Base-by-base conservation (phyloP, 2,329 filamentous ascomycete genomes). In the Ophiostoma himal-ulmi region DNA sequence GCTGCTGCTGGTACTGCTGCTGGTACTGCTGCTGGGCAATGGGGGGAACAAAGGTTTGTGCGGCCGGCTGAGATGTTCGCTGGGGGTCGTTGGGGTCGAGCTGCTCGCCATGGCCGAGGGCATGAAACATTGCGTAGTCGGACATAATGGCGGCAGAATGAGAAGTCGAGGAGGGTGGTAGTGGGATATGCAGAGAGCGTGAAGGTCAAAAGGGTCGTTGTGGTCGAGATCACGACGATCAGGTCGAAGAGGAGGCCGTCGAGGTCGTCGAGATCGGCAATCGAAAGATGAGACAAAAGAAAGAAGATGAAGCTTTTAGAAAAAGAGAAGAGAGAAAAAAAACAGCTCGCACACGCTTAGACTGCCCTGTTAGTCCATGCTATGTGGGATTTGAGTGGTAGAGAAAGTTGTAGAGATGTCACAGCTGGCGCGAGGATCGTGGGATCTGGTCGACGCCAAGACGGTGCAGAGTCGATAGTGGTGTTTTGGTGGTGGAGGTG, bases 1-100 rank as follows among this genome's bases (percentile, higher is more conserved):
- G 67, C 73, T n/a, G n/a, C n/a, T 85, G 84, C 74, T 86, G 83
- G 75, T 88, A 88, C 22, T 83, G 84, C 70, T 85, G 84, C 74
- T 86, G 83, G 75, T 88, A 88, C 22, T 83, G 84, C 70, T 85
- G 82, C 68, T 82, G 80, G 52, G 84, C 83, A 70, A 85, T 76
- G 20, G 84, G 84, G 64, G 83, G 84, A 71, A 85, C 82, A 78
- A 89, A 89, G 75, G 77, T 75, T 13, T 77, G 78, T 66, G 78
- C 75, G 7, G 77, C 74, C 5, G 77, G 77, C 70, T 85, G 84
- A 74, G 77, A 78, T 70, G 79, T 80, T 74, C 80, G 77, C 80
- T 81, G 78, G 76, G 84, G 80, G 80, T 86, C 78, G 79, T 85
- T 81, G 78, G 85, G 80, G 74, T 88, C 83, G 74, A 82, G 76